Evolutionary conservation across 164 flowering plant species (phyloP), one percentile per base, ranked within the genome.

Genomic region (Echeveria elegans): DNA sequence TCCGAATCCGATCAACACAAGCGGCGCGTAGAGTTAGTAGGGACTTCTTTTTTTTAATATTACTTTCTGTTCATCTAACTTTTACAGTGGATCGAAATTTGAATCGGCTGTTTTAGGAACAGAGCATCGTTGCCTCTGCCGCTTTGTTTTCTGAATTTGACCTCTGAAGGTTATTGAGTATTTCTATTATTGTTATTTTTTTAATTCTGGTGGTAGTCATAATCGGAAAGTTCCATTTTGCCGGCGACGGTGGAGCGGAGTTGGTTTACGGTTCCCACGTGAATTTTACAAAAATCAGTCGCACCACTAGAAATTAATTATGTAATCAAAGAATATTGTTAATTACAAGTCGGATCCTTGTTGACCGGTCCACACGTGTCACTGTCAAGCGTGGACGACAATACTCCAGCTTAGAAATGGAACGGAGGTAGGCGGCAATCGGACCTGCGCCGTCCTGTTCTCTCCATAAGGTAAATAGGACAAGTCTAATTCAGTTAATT

Each of bases 321-420:
- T n/a, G n/a, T n/a, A n/a, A n/a, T n/a, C n/a, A n/a, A n/a, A n/a
- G n/a, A n/a, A n/a, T n/a, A n/a, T n/a, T n/a, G n/a, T n/a, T n/a
- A n/a, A n/a, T n/a, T n/a, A n/a, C n/a, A n/a, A n/a, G n/a, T n/a
- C n/a, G n/a, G n/a, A n/a, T n/a, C n/a, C n/a, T n/a, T n/a, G 56
- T 50, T 50, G 56, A 50, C 56, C 28, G 9, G n/a, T n/a, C 18
- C 32, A 56, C 61, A 56, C 32, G 61, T 56, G 61, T 56, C 14
- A 43, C 3, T n/a, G n/a, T n/a, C n/a, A n/a, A n/a, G n/a, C n/a
- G n/a, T n/a, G n/a, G n/a, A n/a, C 30, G 9, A 7, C 12, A n/a
- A n/a, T n/a, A 24, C 11, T 52, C n/a, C 8, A 52, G 8, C n/a
- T n/a, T n/a, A n/a, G n/a, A n/a, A n/a, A n/a, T 26, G 4, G 32